Conservation (phyloP, 495 filamentous ascomycete genomes). For the Hyaloscypha finlandica region DNA sequence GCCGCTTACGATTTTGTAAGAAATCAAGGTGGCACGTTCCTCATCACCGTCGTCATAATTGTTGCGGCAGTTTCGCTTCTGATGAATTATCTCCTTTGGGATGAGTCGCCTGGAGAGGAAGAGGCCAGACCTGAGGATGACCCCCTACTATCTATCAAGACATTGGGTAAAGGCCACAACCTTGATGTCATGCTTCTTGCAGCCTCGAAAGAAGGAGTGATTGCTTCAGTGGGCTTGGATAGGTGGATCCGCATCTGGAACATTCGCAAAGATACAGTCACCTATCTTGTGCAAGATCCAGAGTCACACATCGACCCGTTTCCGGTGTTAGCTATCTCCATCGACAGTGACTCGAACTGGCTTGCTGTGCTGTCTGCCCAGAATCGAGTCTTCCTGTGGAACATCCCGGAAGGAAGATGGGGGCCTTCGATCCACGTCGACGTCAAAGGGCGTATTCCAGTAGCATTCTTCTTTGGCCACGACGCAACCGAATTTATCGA, state of each 20-base stretch:
- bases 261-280: slow-evolving; percentile 41
- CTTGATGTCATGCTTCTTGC: slow-evolving; percentile 65
- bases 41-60: slow-evolving; percentile 54
- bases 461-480: slow-evolving; percentile 58
- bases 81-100: slow-evolving; percentile 66
- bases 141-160: slow-evolving; percentile 55
- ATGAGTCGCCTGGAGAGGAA: slow-evolving; percentile 34
- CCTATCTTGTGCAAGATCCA: slow-evolving; percentile 42
- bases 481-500: slow-evolving; percentile 37
- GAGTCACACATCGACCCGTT: slow-evolving; percentile 41
- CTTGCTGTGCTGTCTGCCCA: slow-evolving; percentile 61
- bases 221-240: slow-evolving; percentile 69
- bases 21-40: slow-evolving; percentile 58
- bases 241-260: slow-evolving; percentile 62
- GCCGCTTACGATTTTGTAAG: slow-evolving; percentile 56
- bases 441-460: slow-evolving; percentile 52
- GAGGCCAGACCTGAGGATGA: slow-evolving; percentile 42
- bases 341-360: slow-evolving; percentile 61
- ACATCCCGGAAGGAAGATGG: slow-evolving; percentile 53
- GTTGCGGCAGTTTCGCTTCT: slow-evolving; percentile 59
- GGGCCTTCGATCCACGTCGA: slow-evolving; percentile 46
- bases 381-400: slow-evolving; percentile 59
- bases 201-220: slow-evolving; percentile 55
- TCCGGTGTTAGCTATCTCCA: slow-evolving; percentile 59
- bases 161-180: slow-evolving; percentile 58